phyloP scores from a whole-genome alignment of 192 early-diverging fungal species.

The Podila epigama region DNA sequence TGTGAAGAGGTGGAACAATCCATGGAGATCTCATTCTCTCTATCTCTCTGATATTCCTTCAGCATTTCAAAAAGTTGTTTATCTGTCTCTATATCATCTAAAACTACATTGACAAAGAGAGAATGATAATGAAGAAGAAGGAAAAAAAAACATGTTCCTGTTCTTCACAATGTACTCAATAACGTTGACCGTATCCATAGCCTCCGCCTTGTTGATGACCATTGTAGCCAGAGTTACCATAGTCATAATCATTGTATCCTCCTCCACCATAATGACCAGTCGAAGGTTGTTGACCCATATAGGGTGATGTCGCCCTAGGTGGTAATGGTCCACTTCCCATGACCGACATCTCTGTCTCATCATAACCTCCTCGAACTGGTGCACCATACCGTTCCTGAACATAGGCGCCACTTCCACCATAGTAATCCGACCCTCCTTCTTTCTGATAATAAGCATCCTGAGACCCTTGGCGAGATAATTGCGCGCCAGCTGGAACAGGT shows the following conservation, averaged over 20 bases:
- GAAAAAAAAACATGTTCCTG: not conserved
- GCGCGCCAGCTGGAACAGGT: slow-evolving; percentile 1
- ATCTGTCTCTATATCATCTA: no score
- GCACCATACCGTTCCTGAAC: slow-evolving; percentile 42
- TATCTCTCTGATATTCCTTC: no score
- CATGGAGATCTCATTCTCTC: no score
- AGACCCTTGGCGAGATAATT: slow-evolving; percentile 34
- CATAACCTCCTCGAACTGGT: slow-evolving; percentile 22
- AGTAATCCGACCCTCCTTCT: slow-evolving; percentile 14
- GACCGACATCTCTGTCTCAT: slow-evolving; percentile 43
- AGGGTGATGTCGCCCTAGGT: slow-evolving; percentile 8
- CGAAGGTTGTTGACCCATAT: slow-evolving; percentile 4
- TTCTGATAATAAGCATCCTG: slow-evolving; percentile 26
- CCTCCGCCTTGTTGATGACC: slow-evolving; percentile 4
- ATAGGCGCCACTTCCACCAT: slow-evolving; percentile 18
- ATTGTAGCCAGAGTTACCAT: not conserved
- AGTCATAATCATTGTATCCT: slow-evolving; percentile 35
- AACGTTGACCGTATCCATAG: slow-evolving; percentile 1
- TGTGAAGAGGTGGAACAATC: no score
- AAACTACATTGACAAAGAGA: no score
- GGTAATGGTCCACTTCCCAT: slow-evolving; percentile 20
- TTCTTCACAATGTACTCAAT: not conserved
- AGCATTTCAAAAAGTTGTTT: no score
- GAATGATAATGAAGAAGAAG: no score
- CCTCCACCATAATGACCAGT: slow-evolving; percentile 30